Conservation (phyloP, 192 early-diverging fungal species). For the Coemansia sp. region DNA sequence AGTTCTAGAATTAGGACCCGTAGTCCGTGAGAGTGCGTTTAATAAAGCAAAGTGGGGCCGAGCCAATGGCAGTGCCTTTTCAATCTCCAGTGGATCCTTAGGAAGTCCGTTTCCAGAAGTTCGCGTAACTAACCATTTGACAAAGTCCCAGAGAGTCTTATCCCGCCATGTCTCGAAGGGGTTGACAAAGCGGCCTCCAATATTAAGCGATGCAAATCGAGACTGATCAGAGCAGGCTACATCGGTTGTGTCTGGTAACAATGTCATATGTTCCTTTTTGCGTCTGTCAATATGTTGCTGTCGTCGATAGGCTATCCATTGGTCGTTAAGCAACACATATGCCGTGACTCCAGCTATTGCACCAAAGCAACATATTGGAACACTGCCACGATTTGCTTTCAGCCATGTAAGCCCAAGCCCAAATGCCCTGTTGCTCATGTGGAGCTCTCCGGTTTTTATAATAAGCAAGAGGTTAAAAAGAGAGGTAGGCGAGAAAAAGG, state of each 20-base stretch:
- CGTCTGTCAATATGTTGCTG: slow-evolving; percentile 18
- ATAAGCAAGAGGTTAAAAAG: neutral
- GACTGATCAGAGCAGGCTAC: neutral
- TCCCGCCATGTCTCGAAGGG: slow-evolving; percentile 53
- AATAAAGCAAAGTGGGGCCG: slow-evolving; percentile 32
- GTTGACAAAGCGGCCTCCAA: slow-evolving; percentile 52
- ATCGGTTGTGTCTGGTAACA: slow-evolving; percentile 2
- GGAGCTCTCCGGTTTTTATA: neutral
- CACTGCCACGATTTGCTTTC: slow-evolving; percentile 19
- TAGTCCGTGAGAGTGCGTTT: slow-evolving; percentile 12
- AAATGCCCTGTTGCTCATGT: slow-evolving; percentile 30
- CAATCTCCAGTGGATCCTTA: slow-evolving; percentile 13
- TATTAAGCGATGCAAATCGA: slow-evolving; percentile 32
- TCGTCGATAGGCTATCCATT: slow-evolving; percentile 36
- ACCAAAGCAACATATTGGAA: slow-evolving; percentile 33
- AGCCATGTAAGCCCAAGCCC: slow-evolving; percentile 43
- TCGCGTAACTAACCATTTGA: slow-evolving; percentile 43
- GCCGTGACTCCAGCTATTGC: slow-evolving; percentile 39
- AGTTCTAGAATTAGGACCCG: too few relatives aligned
- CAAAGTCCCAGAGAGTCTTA: slow-evolving; percentile 54
- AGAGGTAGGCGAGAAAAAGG: neutral
- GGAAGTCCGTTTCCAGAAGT: slow-evolving; percentile 46
- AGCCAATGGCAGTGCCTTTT: slow-evolving; percentile 31
- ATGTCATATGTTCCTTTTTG: slow-evolving; percentile 3
- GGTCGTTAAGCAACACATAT: slow-evolving; percentile 37